Base-by-base conservation (phyloP, 768 basidiomycete species). In the Podaxis pistillaris region DNA sequence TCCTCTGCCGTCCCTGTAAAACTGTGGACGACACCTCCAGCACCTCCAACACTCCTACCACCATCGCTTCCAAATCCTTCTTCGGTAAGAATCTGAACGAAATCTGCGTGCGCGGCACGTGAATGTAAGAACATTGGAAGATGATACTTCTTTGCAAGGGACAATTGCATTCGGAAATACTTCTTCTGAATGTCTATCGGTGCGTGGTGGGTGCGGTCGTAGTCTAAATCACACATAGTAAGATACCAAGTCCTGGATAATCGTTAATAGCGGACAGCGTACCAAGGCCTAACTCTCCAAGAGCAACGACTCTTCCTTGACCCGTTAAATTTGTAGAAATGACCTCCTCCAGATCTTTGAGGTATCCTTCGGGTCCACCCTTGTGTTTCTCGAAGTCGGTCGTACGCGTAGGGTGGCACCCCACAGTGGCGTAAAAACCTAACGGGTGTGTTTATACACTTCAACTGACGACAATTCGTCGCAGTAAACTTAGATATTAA, bases 221-320 rank as follows among this genome's bases (percentile, higher is more conserved):
- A 93, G 70, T 94, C 91, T 90, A 57, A 60, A 52, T 62, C 50
- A 41, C 33, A 50, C 9, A 19, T 24, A 24, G 12, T 22, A 17
- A 47, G 9, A 58, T 47, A 26, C 28, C 30, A 44, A 26, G 47
- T 13, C 17, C 15, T 56, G 59, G 11, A 28, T 0, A n/a, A 1
- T 1, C 8, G 19, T n/a, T 12, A 26, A 15, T 24, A 6, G 11
- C 4, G 11, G 24, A 15, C 22, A 26, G 66, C 76, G 46, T 65
- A 89, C 90, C 91, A 56, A 93, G 73, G 22, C 92, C 92, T 66
- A 91, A 90, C 73, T 94, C 92, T 22, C 92, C 92, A 15, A 93
- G 74, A 0, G 90, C 88, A 22, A 90, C 86, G 9, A 83, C 85
- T 60, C 87, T 78, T 22, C 86, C 89, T 52, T 70, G 74, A 0